A percentile compares a stretch with the other conserved stretches of the same genome.
Evolutionary conservation across 2,329 filamentous ascomycete species (phyloP).

Genomic region (Aureobasidium sp.): DNA sequence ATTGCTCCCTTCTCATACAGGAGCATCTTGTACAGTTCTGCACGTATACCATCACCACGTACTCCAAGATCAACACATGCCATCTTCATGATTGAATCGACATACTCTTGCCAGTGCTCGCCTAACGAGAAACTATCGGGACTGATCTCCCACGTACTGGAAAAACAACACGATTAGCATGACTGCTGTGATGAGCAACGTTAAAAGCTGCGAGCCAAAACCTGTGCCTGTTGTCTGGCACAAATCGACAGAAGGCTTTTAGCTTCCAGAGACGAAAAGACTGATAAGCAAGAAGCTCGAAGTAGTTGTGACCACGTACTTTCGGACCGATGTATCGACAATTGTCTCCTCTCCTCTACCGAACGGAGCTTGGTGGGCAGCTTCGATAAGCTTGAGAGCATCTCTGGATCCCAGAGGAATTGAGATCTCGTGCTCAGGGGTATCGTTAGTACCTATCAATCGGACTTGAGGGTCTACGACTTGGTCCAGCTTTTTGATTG

Average conservation of each 20-base stretch:
- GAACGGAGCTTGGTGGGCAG: conserved; percentile 25
- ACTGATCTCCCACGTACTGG: conserved; percentile 28
- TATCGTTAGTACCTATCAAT: background rate
- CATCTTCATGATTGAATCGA: conserved; percentile 18
- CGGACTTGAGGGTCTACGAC: background rate
- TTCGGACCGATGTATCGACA: conserved; percentile 25
- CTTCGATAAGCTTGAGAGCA: conserved; percentile 18
- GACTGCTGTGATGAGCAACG: background rate
- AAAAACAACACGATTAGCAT: background rate
- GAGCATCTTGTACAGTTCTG: conserved; percentile 22
- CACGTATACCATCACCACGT: conserved; percentile 5
- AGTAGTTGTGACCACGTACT: background rate
- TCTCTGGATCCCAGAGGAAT: conserved; percentile 15
- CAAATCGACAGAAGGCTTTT: background rate
- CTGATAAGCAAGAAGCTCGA: background rate
- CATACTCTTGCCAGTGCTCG: conserved; percentile 19
- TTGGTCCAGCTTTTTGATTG: background rate
- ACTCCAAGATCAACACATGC: conserved; percentile 18
- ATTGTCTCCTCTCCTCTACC: conserved; percentile 27
- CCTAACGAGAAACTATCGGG: conserved; percentile 18
- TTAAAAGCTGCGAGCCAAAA: background rate
- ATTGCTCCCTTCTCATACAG: conserved; percentile 22
- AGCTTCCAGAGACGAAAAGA: background rate
- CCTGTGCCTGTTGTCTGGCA: background rate
- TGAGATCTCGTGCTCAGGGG: background rate